phyloP scores from a whole-genome alignment of 179 eudicot genomes.

The Silene coronaria region DNA sequence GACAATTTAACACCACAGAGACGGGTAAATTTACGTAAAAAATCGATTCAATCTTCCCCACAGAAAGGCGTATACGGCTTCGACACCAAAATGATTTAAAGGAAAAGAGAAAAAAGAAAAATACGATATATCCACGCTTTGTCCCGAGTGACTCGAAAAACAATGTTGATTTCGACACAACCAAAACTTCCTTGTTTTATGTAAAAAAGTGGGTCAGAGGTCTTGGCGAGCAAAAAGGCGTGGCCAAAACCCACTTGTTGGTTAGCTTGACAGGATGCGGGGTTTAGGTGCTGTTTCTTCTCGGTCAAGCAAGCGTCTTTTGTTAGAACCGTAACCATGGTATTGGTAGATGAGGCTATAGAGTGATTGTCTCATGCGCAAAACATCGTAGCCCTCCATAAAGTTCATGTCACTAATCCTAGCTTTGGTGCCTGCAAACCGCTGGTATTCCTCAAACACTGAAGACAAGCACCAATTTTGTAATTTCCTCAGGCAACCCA shows the following conservation, averaged over 20 bases:
- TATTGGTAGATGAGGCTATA: slow-evolving; percentile 57
- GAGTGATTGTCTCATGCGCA: slow-evolving; percentile 45
- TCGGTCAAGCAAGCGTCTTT: slow-evolving; percentile 51
- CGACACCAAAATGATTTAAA: neutral
- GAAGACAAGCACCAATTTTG: slow-evolving; percentile 84
- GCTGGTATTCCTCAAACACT: slow-evolving; percentile 73
- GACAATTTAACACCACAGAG: slow-evolving; percentile 11
- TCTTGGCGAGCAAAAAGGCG: too few species aligned
- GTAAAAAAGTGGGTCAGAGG: neutral
- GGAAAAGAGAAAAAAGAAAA: slow-evolving; percentile 10
- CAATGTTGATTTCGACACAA: slow-evolving; percentile 17
- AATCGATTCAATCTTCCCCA: slow-evolving; percentile 9
- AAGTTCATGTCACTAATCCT: slow-evolving; percentile 63
- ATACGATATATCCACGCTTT: slow-evolving; percentile 20
- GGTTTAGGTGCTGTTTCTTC: slow-evolving; percentile 34
- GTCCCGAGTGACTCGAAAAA: slow-evolving; percentile 22
- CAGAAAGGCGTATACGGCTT: neutral
- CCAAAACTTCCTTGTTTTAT: slow-evolving; percentile 22
- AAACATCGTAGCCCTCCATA: slow-evolving; percentile 53
- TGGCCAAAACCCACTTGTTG: slow-evolving; percentile 14
- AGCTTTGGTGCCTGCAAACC: slow-evolving; percentile 69
- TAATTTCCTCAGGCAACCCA: slow-evolving; percentile 77
- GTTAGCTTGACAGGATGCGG: slow-evolving; percentile 37
- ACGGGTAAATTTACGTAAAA: slow-evolving; percentile 4
- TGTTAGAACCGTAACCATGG: slow-evolving; percentile 54